These are phyloP conservation scores for apple (Malus domestica) DNA, from an alignment of 306 rosid species.

Conservation along the genomic window DNA sequence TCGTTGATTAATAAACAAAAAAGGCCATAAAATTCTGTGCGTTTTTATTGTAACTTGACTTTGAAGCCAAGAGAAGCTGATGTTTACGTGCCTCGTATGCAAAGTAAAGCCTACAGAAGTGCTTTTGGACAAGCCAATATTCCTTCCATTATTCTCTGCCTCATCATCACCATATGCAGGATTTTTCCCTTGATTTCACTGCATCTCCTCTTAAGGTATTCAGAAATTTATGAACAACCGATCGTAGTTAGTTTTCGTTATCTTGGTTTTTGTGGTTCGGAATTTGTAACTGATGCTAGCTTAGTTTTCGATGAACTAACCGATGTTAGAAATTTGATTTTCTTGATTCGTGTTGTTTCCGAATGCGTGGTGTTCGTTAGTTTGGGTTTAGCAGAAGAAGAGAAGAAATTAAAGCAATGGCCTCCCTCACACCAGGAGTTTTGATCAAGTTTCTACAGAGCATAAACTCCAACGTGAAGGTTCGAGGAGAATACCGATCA, in stretches of 20 bases:
- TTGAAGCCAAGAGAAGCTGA: conserved; percentile 52
- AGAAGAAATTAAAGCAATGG: conserved; percentile 40
- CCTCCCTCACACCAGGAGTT: conserved; percentile 80
- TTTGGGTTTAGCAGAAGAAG: conserved; percentile 5
- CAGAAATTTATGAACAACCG: not conserved
- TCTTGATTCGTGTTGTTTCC: not conserved
- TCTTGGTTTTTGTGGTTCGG: not conserved
- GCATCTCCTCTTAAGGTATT: not conserved
- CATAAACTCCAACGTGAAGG: conserved; percentile 58
- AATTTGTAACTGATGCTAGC: not conserved
- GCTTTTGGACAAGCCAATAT: conserved; percentile 13
- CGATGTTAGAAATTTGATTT: not conserved
- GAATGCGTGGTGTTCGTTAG: not conserved
- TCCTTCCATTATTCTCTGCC: not conserved
- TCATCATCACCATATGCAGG: conserved; percentile 13
- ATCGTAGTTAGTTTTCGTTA: not conserved
- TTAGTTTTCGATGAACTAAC: not conserved
- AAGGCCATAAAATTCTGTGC: conserved; percentile 13
- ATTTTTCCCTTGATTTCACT: not conserved
- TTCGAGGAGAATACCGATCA: conserved; percentile 76
- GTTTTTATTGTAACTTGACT: conserved; percentile 44
- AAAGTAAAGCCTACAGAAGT: conserved; percentile 31
- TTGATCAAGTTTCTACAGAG: conserved; percentile 78
- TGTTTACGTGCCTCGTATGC: conserved; percentile 57
- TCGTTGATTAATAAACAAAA: conserved; percentile 4